Evolutionary conservation across 108 stramenopile species (phyloP).

Genomic region (Nitzschia palea): DNA sequence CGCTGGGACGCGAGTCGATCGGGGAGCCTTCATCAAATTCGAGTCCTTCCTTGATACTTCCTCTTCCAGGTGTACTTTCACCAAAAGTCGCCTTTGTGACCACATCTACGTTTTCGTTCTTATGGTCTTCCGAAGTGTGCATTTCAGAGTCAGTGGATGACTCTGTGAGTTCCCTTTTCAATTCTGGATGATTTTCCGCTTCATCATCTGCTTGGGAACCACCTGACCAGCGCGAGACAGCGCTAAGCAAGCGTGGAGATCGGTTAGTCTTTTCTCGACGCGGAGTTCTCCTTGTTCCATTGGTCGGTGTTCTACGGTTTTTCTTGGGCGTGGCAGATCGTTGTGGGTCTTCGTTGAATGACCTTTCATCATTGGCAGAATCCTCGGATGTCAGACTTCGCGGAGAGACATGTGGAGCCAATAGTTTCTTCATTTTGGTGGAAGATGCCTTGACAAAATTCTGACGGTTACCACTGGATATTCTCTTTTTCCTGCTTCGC

Average conservation of each 20-base stretch:
- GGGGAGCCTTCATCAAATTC: too few species aligned
- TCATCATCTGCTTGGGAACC: slow-evolving; percentile 12
- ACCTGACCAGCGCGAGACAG: slow-evolving; percentile 4
- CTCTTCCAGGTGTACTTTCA: too few species aligned
- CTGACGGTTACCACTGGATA: not conserved
- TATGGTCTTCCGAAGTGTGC: too few species aligned
- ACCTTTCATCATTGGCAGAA: slow-evolving; percentile 1
- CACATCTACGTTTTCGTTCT: too few species aligned
- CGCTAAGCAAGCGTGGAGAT: not conserved
- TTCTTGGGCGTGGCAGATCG: not conserved
- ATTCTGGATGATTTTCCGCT: not conserved
- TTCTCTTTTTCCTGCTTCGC: slow-evolving; percentile 17
- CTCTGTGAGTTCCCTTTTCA: too few species aligned
- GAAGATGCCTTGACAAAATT: slow-evolving; percentile 10
- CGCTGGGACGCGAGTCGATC: too few species aligned
- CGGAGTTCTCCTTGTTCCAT: not conserved
- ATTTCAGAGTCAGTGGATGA: too few species aligned
- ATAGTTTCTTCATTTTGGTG: slow-evolving; percentile 4
- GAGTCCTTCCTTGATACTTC: too few species aligned
- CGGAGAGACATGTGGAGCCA: slow-evolving; percentile 3
- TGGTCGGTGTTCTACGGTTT: not conserved
- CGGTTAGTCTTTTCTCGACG: not conserved
- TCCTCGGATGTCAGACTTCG: not conserved
- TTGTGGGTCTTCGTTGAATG: not conserved
- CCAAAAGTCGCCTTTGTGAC: too few species aligned